Percentiles rank a stretch among this genome's conserved stretches.
Conservation (phyloP, 371 early-diverging fungal species). For the Mortierella sp. region DNA sequence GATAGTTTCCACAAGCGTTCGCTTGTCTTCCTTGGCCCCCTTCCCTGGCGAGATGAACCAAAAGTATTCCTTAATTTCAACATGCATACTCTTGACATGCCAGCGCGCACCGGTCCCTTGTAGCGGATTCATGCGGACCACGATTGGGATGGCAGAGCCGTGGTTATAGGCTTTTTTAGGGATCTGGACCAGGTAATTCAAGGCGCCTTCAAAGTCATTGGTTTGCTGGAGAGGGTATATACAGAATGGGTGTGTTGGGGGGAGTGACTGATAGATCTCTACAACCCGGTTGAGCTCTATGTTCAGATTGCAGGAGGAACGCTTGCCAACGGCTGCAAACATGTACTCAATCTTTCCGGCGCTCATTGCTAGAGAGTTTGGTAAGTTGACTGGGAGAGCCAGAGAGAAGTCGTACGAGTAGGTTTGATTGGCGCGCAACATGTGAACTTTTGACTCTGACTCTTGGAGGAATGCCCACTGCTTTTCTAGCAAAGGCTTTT, state of each 20-base stretch:
- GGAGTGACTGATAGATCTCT: constrained; percentile 51
- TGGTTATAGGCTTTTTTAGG: constrained; percentile 49
- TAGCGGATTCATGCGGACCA: constrained; percentile 27
- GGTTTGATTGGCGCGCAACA: constrained; percentile 43
- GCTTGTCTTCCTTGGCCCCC: constrained; percentile 33
- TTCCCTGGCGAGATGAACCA: constrained; percentile 52
- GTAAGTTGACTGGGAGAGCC: constrained; percentile 44
- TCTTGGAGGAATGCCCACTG: constrained; percentile 40
- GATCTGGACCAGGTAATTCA: constrained; percentile 44
- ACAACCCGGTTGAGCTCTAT: constrained; percentile 18
- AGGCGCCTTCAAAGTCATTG: constrained; percentile 35
- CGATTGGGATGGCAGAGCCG: constrained; percentile 38
- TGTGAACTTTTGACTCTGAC: constrained; percentile 27
- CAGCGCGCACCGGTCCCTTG: constrained; percentile 23
- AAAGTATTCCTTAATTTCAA: constrained; percentile 52
- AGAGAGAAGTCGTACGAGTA: constrained; percentile 45
- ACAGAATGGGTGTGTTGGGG: constrained; percentile 45
- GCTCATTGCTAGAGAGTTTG: constrained; percentile 42
- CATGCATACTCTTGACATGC: constrained; percentile 38
- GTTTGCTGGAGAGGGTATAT: constrained; percentile 39
- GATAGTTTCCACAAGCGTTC: constrained; percentile 33
- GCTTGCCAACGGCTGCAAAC: constrained; percentile 47
- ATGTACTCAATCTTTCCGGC: constrained; percentile 44
- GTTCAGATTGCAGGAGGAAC: constrained; percentile 29
- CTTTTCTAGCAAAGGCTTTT: constrained; percentile 45